Evolutionary conservation across 192 early-diverging fungal species (phyloP), one percentile per base, ranked within the genome.

Genomic region (Backusella westeae): DNA sequence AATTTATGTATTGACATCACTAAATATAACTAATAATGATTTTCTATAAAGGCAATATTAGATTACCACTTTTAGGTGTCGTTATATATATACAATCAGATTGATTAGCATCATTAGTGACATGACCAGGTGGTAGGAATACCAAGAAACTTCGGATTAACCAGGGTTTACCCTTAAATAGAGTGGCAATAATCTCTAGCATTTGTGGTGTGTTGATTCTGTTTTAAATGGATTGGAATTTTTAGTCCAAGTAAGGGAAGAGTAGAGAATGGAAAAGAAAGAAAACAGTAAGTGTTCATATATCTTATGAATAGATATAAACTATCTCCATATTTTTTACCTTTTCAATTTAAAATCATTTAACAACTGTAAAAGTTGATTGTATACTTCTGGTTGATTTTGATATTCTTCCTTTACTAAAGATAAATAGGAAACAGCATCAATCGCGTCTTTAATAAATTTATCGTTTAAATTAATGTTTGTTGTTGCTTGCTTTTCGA

Each of bases 91-190:
- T 72, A 3, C 35, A 59, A 17, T 69, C 35, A 7, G 72, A 78
- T 59, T 69, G 52, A 10, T 74, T 29, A 32, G 52, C 77, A 29
- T 42, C 10, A 19, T 73, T 36, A 49, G 75, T 42, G 1, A 79
- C 35, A 75, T 79, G 78, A 1, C 69, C 78, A 19, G 78, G 73
- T 63, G 78, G 69, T 71, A 79, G 72, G 34, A 79, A 79, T 41
- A 75, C 59, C 35, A 79, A 44, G 23, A 79, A 75, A 23, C 36
- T 67, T 23, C 69, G 73, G 38, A 79, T 79, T 73, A 79, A 66
- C 38, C 34, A 65, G 14, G 73, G 69, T 66, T 75, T 73, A 34
- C 73, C 73, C 21, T 71, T 79, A 32, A 79, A 75, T 59, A 75
- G n/a, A 29, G 32, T 65, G 36, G 78, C 67, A 3, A 79, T 74